phyloP scores from a whole-genome alignment of 768 basidiomycete species.

The Termitomyces sp. region DNA sequence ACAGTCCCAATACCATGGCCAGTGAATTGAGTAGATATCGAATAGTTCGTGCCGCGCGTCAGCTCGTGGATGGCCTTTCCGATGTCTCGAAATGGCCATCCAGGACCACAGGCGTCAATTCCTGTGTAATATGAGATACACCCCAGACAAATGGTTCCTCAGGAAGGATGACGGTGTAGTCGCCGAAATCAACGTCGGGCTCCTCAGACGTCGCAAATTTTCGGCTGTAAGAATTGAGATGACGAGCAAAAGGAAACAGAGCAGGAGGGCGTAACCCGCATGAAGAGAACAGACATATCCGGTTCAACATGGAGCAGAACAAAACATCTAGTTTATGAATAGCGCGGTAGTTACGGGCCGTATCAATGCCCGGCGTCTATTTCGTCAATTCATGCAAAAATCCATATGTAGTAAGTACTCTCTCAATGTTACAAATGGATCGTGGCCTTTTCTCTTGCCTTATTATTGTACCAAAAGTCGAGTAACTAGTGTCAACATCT shows the following conservation, averaged over 20 bases:
- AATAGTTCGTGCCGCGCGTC: slow-evolving; percentile 41
- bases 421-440: too few relatives aligned
- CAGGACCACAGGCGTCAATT: slow-evolving; percentile 74
- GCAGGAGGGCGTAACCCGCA: neutral
- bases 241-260: neutral
- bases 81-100: slow-evolving; percentile 63
- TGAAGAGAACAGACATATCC: neutral
- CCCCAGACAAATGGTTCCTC: slow-evolving; percentile 64
- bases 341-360: too few relatives aligned
- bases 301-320: neutral
- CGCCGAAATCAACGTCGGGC: slow-evolving; percentile 38
- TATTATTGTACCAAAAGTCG: too few relatives aligned
- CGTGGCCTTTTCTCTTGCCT: too few relatives aligned
- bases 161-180: slow-evolving; percentile 61
- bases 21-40: slow-evolving; percentile 66
- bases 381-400: too few relatives aligned
- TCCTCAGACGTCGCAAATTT: neutral
- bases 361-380: too few relatives aligned
- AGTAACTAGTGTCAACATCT: too few relatives aligned
- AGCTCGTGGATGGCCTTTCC: slow-evolving; percentile 65
- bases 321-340: too few relatives aligned
- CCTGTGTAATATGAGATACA: slow-evolving; percentile 59
- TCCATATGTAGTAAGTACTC: too few relatives aligned
- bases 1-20: slow-evolving; percentile 85
- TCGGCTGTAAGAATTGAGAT: neutral